These are phyloP conservation scores for Podosphaera aphanis DNA, from an alignment of 2,329 filamentous ascomycete genomes.

Conservation along the genomic window DNA sequence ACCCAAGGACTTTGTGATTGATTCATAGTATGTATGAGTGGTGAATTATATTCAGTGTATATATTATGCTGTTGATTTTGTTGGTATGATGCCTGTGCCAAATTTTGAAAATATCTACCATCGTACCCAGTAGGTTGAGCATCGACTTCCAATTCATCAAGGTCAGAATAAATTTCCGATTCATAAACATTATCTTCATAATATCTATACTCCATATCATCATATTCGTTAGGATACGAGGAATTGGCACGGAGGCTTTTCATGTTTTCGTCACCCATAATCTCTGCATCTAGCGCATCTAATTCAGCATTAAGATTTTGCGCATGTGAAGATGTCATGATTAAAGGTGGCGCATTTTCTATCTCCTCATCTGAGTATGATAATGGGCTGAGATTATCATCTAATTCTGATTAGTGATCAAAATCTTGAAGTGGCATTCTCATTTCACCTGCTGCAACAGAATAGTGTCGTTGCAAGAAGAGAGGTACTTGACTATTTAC, in stretches of 20 bases:
- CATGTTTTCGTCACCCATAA: constrained; percentile 9
- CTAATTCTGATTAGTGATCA: neutral
- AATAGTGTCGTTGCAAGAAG: neutral
- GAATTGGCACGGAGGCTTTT: neutral
- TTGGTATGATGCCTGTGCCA: neutral
- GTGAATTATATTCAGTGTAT: neutral
- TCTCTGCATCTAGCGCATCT: constrained; percentile 10
- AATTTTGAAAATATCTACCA: neutral
- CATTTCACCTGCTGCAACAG: neutral
- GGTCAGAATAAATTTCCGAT: neutral
- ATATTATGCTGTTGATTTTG: neutral
- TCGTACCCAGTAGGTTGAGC: neutral
- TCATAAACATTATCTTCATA: neutral
- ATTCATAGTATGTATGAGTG: neutral
- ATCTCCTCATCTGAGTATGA: neutral
- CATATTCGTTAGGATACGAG: neutral
- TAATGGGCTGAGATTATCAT: neutral
- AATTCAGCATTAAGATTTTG: constrained; percentile 8
- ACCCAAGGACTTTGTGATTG: neutral
- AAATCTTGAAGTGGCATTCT: neutral
- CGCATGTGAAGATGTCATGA: constrained; percentile 7
- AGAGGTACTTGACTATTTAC: neutral
- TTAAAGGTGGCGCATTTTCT: constrained; percentile 3
- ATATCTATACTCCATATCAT: neutral
- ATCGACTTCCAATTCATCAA: neutral